Percentiles rank a stretch among this genome's conserved stretches.
Conservation (phyloP, 352 stramenopile genomes). For the Globisporangium nagaii region DNA sequence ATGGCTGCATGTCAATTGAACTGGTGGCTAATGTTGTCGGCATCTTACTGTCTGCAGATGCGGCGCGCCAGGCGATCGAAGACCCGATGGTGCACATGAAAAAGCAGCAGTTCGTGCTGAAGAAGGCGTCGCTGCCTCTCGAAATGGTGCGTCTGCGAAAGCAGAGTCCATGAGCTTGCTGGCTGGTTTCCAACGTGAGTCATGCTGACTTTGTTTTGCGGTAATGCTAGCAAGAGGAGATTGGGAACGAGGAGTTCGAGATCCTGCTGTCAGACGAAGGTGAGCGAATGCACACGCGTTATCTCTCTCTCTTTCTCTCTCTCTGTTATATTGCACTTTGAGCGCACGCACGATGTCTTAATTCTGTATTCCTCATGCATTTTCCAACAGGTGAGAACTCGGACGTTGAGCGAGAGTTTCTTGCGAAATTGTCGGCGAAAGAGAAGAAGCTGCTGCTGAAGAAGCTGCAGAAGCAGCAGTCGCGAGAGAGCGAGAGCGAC, state of each 20-base stretch:
- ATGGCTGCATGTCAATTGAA: background rate
- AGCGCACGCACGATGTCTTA: background rate
- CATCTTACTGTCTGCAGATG: slow-evolving; percentile 33
- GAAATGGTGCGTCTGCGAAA: slow-evolving; percentile 47
- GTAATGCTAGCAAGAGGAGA: slow-evolving; percentile 17
- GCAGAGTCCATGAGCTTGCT: background rate
- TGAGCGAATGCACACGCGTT: slow-evolving; percentile 1
- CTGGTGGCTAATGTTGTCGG: background rate
- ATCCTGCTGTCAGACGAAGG: slow-evolving; percentile 72
- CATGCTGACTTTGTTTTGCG: too few species aligned
- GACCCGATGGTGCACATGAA: slow-evolving; percentile 71
- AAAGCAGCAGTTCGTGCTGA: slow-evolving; percentile 59
- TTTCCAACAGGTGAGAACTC: slow-evolving; percentile 14
- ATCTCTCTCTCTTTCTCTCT: background rate
- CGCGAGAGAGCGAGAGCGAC: background rate
- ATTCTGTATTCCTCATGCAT: slow-evolving; percentile 3
- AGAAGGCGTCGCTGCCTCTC: slow-evolving; percentile 46
- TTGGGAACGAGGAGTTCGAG: slow-evolving; percentile 33
- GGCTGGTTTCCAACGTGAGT: too few species aligned
- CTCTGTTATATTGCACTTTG: background rate
- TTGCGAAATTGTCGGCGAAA: slow-evolving; percentile 55
- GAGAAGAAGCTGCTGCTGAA: slow-evolving; percentile 61
- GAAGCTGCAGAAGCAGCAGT: slow-evolving; percentile 39
- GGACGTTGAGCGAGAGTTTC: slow-evolving; percentile 39
- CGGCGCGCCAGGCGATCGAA: slow-evolving; percentile 56